Conservation (phyloP, 805 yeast species). For the Zygosaccharomyces gambellarensis region DNA sequence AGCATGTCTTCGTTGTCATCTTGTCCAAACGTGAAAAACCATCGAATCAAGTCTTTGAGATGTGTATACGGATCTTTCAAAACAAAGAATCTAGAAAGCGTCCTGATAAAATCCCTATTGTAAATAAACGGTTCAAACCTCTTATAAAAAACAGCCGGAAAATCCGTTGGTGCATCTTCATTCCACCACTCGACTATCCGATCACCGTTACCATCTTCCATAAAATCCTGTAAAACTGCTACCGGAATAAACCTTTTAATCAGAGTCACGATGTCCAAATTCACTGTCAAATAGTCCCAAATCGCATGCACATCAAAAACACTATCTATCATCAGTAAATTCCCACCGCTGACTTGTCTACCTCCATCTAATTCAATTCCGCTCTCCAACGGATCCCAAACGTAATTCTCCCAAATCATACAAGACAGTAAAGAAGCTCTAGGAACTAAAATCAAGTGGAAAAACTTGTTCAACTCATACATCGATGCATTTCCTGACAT, state of each 20-base stretch:
- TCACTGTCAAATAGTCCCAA: constrained; percentile 5
- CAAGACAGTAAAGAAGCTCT: constrained; percentile 11
- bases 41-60: constrained; percentile 4
- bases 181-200: not conserved
- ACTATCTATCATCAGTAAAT: constrained; percentile 7
- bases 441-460: constrained; percentile 17
- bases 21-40: constrained; percentile 5
- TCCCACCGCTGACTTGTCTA: not conserved
- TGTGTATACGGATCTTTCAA: constrained; percentile 5
- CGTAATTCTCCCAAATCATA: constrained; percentile 14
- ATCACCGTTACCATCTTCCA: constrained; percentile 1
- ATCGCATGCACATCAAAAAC: constrained; percentile 7
- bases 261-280: not conserved
- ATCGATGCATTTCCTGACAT: constrained; percentile 11
- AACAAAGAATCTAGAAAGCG: constrained; percentile 8
- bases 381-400: constrained; percentile 4
- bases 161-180: constrained; percentile 9
- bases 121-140: constrained; percentile 15
- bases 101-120: constrained; percentile 6
- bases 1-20: not conserved
- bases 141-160: constrained; percentile 19
- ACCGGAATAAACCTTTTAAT: constrained; percentile 8
- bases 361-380: not conserved
- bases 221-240: constrained; percentile 1
- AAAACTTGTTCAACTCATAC: constrained; percentile 17